These are phyloP conservation scores for Vairimorpha ceranae DNA, from an alignment of 371 early-diverging fungal species.

Conservation along the genomic window DNA sequence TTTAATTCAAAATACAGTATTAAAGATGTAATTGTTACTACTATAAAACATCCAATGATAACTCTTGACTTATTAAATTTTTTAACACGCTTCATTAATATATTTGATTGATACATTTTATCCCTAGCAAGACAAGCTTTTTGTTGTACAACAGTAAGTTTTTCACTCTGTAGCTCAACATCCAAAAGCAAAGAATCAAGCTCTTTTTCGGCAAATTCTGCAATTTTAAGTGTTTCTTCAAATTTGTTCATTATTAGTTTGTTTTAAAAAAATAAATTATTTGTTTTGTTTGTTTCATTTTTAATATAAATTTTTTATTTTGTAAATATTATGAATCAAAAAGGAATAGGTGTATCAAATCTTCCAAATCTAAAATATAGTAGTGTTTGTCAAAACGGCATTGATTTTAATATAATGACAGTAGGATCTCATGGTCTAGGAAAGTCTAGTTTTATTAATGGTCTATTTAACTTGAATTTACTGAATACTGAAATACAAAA, in stretches of 20 bases:
- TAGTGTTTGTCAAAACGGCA: conserved; percentile 81
- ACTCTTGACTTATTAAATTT: conserved; percentile 6
- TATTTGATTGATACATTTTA: background rate
- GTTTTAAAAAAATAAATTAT: background rate
- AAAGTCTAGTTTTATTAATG: conserved; percentile 68
- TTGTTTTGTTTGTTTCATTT: background rate
- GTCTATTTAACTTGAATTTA: conserved; percentile 70
- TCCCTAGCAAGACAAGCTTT: conserved; percentile 15
- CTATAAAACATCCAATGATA: background rate
- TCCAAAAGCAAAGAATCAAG: conserved; percentile 13
- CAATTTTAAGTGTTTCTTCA: conserved; percentile 26
- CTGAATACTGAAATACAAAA: background rate
- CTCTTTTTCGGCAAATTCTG: conserved; percentile 37
- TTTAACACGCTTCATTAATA: background rate
- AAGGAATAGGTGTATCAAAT: conserved; percentile 80
- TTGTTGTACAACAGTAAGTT: conserved; percentile 29
- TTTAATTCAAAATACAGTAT: too few species aligned
- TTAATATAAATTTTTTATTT: conserved; percentile 4
- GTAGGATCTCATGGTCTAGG: conserved; percentile 70
- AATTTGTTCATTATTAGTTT: conserved; percentile 10
- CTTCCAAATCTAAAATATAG: conserved; percentile 91
- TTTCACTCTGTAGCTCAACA: conserved; percentile 42
- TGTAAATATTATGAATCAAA: conserved; percentile 20
- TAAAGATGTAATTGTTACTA: too few species aligned
- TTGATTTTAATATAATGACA: conserved; percentile 86